Base-by-base conservation (phyloP, 2,329 filamentous ascomycete species). In the Lizonia empirigonia region DNA sequence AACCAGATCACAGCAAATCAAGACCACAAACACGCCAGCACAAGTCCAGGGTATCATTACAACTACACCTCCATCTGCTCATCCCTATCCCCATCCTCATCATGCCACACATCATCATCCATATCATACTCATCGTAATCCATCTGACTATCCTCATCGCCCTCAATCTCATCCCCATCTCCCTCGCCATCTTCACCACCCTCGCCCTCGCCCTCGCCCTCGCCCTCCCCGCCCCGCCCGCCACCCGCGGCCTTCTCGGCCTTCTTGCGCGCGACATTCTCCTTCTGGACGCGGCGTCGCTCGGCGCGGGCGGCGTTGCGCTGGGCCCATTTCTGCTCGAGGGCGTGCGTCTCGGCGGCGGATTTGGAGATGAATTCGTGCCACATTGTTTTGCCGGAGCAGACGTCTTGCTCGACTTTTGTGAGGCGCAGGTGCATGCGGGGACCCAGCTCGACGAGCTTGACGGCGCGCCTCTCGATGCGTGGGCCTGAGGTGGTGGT, bases 331-430 rank as follows among this genome's bases (percentile, higher is more conserved):
- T 85, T 83, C 77, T 87, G 84, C 62, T 97, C 92, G 63, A 97
- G 76, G 58, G 88, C 84, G 68, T 86, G 83, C 49, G 91, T 77
- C 72, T 99, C 92, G 15, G 84, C 82, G 62, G 85, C 85, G 6
- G 85, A 85, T 81, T 99, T 99, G 70, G 87, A 84, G 44, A 97
- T 86, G 69, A 91, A 95, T 70, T 97, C 91, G 73, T 99, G 94
- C 94, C 94, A 99, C 89, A 99, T 90, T 49, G 96, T 83, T 71
- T 91, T 94, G 40, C 94, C 94, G 20, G 84, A 82, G 65, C 91
- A 97, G 6, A 97, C 76, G 1, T 93, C 94, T 64, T 99, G 94
- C 70, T 99, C 94, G 4, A 99, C 92, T 77, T 99, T 99, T 47
- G 91, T 92, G 75, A 99, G 79, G 24, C 93, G 85, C 32, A 99